These are phyloP conservation scores for Corynascus novoguineensis DNA, from an alignment of 495 filamentous ascomycete species.

Conservation along the genomic window DNA sequence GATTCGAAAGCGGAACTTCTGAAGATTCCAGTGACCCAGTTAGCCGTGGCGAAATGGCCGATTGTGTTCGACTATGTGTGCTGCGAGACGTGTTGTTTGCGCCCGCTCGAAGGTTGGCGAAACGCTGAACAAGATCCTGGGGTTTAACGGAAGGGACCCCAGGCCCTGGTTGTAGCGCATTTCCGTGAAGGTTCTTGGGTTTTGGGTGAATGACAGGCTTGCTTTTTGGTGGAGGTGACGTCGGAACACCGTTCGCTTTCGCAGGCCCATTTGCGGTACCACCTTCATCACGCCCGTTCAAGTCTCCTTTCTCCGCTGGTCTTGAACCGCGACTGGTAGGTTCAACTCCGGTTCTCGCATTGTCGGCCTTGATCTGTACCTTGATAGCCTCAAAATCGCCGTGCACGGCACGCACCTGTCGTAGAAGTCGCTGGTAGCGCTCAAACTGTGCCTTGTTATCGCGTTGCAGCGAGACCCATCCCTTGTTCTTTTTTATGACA, in stretches of 20 bases:
- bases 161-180: conserved; percentile 32
- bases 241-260: conserved; percentile 16
- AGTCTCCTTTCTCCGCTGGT: background rate
- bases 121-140: conserved; percentile 51
- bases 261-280: background rate
- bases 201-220: conserved; percentile 59
- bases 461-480: conserved; percentile 23
- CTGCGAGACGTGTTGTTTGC: conserved; percentile 27
- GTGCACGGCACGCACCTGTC: conserved; percentile 29
- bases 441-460: conserved; percentile 20
- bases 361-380: conserved; percentile 62
- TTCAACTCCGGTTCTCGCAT: conserved; percentile 48
- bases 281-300: background rate
- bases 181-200: conserved; percentile 55
- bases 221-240: conserved; percentile 17
- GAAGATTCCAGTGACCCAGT: conserved; percentile 30
- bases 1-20: conserved; percentile 52
- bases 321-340: conserved; percentile 21
- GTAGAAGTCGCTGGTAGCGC: conserved; percentile 45
- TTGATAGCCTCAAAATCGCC: conserved; percentile 56
- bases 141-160: conserved; percentile 10
- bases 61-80: conserved; percentile 37
- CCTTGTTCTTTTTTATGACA: conserved; percentile 46
- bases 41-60: conserved; percentile 19
- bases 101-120: conserved; percentile 50